These are phyloP conservation scores for Spergularia bocconei DNA, from an alignment of 148 eudicot genomes.

Conservation along the genomic window DNA sequence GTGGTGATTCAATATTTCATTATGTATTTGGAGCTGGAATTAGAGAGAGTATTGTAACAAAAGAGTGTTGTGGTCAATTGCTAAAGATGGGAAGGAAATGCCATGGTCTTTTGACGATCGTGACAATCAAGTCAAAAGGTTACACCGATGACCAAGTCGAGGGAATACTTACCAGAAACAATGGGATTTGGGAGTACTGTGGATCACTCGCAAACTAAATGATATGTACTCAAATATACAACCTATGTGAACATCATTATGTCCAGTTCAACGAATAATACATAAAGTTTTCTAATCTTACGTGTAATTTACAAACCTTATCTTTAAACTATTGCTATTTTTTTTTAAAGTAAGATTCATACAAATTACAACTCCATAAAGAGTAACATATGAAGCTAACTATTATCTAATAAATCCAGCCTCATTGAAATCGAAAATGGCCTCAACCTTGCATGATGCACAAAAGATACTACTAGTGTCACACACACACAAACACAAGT, in stretches of 20 bases:
- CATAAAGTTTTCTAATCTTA: too few species aligned
- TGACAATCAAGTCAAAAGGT: neutral
- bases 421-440: too few species aligned
- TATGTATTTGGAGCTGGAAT: neutral
- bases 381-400: too few species aligned
- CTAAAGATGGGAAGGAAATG: slow-evolving; percentile 1
- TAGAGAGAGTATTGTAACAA: neutral
- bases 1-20: neutral
- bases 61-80: neutral
- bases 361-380: too few species aligned
- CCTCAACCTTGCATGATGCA: too few species aligned
- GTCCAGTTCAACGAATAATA: too few species aligned
- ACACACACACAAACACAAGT: neutral
- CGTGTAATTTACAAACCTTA: too few species aligned
- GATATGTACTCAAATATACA: too few species aligned
- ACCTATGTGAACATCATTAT: too few species aligned
- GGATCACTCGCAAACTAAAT: neutral
- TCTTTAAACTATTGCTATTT: too few species aligned
- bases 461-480: neutral
- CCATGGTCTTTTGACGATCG: neutral
- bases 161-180: neutral
- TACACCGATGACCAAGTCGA: neutral
- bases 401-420: too few species aligned
- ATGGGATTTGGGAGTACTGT: neutral
- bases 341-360: too few species aligned